Conservation (phyloP, 2,329 filamentous ascomycete genomes). For the Paramyrothecium roridum region DNA sequence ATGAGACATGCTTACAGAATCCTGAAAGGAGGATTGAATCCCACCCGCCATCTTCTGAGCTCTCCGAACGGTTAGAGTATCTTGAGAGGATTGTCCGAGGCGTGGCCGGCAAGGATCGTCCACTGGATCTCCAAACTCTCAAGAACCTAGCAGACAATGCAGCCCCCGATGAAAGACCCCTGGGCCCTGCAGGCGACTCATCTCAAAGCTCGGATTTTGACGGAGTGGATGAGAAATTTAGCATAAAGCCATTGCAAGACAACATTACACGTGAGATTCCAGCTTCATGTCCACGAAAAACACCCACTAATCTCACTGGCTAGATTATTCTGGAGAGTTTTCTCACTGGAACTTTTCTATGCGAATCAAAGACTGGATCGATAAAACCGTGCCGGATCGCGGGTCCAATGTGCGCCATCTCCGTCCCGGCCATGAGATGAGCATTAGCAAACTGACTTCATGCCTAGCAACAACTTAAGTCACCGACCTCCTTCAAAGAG, state of each 20-base stretch:
- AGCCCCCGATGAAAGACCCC: constrained; percentile 20
- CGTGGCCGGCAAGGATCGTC: constrained; percentile 36
- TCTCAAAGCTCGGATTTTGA: constrained; percentile 20
- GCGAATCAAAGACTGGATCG: constrained; percentile 45
- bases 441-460: neutral
- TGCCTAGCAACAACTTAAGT: neutral
- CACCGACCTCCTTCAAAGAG: constrained; percentile 23
- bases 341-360: constrained; percentile 52
- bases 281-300: constrained; percentile 2
- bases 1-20: neutral
- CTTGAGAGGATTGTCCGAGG: constrained; percentile 45
- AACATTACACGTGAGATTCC: constrained; percentile 35
- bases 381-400: constrained; percentile 30
- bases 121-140: constrained; percentile 23
- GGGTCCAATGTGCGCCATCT: constrained; percentile 18
- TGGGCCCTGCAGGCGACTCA: constrained; percentile 10
- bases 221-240: constrained; percentile 24
- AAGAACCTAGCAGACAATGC: constrained; percentile 39
- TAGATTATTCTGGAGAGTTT: constrained; percentile 50
- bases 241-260: constrained; percentile 11
- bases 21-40: neutral
- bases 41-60: constrained; percentile 18
- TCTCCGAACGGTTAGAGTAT: constrained; percentile 19
- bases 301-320: constrained; percentile 12
- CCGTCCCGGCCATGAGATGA: neutral